Evolutionary conservation across 1,284 basidiomycete genomes (phyloP).

Genomic region (Puccinia triticina): DNA sequence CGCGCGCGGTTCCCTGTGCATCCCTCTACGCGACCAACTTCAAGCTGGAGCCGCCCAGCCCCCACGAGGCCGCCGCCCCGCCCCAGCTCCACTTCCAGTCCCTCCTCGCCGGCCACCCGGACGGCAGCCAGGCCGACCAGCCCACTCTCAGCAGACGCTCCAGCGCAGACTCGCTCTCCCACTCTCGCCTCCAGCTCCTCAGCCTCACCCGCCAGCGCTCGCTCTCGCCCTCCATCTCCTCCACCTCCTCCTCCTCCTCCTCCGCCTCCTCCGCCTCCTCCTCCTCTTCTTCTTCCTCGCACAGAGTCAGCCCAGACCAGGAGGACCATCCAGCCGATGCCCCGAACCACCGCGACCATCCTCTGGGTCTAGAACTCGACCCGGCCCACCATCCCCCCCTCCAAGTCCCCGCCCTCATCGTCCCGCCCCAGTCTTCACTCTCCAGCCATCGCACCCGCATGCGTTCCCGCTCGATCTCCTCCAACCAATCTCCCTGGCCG

Average conservation of each 20-base stretch:
- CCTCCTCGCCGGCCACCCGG: background rate
- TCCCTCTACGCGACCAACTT: slow-evolving; percentile 21
- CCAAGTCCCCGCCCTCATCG: background rate
- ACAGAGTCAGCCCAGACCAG: background rate
- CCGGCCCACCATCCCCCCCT: slow-evolving; percentile 3
- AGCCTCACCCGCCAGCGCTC: slow-evolving; percentile 20
- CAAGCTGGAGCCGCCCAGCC: too few relatives aligned
- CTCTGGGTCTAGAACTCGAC: slow-evolving; percentile 14
- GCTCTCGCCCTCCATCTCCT: slow-evolving; percentile 13
- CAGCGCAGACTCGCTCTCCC: slow-evolving; percentile 10
- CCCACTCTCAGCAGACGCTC: slow-evolving; percentile 13
- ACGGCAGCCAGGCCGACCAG: background rate
- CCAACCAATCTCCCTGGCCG: slow-evolving; percentile 9
- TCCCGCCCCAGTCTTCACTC: background rate
- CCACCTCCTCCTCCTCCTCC: slow-evolving; percentile 11
- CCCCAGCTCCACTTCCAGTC: background rate
- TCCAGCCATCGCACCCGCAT: slow-evolving; percentile 9
- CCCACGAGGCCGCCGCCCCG: too few relatives aligned
- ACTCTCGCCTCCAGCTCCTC: slow-evolving; percentile 6
- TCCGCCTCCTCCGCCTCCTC: slow-evolving; percentile 10
- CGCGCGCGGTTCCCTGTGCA: slow-evolving; percentile 16
- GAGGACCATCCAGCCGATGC: background rate
- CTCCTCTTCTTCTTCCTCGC: background rate
- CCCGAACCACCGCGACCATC: background rate
- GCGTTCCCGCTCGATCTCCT: slow-evolving; percentile 12